A percentile compares a stretch with the other conserved stretches of the same genome.
These are phyloP conservation scores for Pyrenochaeta sp. DNA, from an alignment of 2,329 filamentous ascomycete genomes.

Conservation along the genomic window DNA sequence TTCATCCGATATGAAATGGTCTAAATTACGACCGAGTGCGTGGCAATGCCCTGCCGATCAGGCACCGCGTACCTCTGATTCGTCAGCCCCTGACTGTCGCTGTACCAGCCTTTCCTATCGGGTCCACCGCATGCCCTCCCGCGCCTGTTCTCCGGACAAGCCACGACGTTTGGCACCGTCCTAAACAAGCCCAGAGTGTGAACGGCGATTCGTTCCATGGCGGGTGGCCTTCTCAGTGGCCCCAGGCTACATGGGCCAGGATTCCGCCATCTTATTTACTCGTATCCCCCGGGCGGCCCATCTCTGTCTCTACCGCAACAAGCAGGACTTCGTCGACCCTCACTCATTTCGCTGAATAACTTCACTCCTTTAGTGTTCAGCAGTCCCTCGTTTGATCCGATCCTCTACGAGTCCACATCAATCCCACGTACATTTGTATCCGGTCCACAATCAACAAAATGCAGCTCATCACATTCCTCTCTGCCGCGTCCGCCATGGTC, in stretches of 20 bases:
- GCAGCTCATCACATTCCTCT: constrained; percentile 41
- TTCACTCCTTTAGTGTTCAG: constrained; percentile 51
- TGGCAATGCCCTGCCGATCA: constrained; percentile 39
- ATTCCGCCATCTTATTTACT: constrained; percentile 47
- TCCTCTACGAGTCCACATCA: constrained; percentile 27
- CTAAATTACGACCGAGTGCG: constrained; percentile 35
- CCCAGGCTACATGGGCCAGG: constrained; percentile 33
- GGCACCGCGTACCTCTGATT: constrained; percentile 40
- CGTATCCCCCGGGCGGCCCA: constrained; percentile 41
- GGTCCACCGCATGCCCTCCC: constrained; percentile 29
- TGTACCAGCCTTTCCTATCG: constrained; percentile 25
- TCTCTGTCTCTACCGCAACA: constrained; percentile 38
- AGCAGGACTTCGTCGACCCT: constrained; percentile 48
- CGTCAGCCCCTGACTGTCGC: constrained; percentile 30
- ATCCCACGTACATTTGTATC: constrained; percentile 12
- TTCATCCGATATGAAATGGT: constrained; percentile 28
- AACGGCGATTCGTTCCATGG: constrained; percentile 44
- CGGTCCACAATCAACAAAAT: constrained; percentile 33
- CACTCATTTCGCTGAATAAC: constrained; percentile 49
- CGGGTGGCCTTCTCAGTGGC: constrained; percentile 37
- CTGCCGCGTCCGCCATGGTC: constrained; percentile 40
- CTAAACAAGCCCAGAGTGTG: constrained; percentile 40
- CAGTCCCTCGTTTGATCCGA: constrained; percentile 43
- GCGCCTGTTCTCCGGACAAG: constrained; percentile 37
- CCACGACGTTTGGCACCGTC: constrained; percentile 43